phyloP scores from a whole-genome alignment of 805 yeast genomes.

The Starmerella floris region DNA sequence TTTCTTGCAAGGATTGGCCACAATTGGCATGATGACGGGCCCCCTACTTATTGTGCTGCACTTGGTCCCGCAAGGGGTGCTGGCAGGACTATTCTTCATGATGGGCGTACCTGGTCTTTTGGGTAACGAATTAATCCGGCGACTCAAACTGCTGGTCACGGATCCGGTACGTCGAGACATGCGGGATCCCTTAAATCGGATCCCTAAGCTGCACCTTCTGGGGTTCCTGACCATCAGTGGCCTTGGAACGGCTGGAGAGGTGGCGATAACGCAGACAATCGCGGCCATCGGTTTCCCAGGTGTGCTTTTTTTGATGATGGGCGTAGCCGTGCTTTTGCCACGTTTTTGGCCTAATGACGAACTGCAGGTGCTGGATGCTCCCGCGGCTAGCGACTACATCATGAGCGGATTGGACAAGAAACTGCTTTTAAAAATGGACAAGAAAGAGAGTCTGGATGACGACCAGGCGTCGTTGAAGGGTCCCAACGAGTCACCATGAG shows the following conservation, averaged over 20 bases:
- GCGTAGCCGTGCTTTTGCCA: slow-evolving; percentile 51
- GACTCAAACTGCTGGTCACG: slow-evolving; percentile 48
- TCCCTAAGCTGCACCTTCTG: slow-evolving; percentile 32
- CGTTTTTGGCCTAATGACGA: slow-evolving; percentile 48
- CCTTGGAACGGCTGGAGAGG: slow-evolving; percentile 63
- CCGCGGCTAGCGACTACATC: slow-evolving; percentile 32
- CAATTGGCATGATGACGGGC: slow-evolving; percentile 76
- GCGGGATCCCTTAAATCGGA: slow-evolving; percentile 25
- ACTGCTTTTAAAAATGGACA: slow-evolving; percentile 1
- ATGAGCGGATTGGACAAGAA: slow-evolving; percentile 29
- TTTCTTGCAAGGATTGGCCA: slow-evolving; percentile 68
- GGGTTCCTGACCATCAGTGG: slow-evolving; percentile 47
- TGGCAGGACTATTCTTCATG: slow-evolving; percentile 82
- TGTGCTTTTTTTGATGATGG: slow-evolving; percentile 53
- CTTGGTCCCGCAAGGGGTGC: slow-evolving; percentile 78
- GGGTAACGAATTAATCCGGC: slow-evolving; percentile 48
- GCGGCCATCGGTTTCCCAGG: slow-evolving; percentile 95
- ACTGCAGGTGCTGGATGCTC: slow-evolving; percentile 49
- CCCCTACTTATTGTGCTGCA: slow-evolving; percentile 75
- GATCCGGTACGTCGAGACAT: slow-evolving; percentile 37
- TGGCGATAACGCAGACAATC: slow-evolving; percentile 68
- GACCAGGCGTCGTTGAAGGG: no score
- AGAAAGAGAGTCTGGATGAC: not conserved
- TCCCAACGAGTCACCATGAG: no score
- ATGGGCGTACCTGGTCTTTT: slow-evolving; percentile 80